These are phyloP conservation scores for Hanseniaspora nectarophila DNA, from an alignment of 805 yeast genomes.

Conservation along the genomic window DNA sequence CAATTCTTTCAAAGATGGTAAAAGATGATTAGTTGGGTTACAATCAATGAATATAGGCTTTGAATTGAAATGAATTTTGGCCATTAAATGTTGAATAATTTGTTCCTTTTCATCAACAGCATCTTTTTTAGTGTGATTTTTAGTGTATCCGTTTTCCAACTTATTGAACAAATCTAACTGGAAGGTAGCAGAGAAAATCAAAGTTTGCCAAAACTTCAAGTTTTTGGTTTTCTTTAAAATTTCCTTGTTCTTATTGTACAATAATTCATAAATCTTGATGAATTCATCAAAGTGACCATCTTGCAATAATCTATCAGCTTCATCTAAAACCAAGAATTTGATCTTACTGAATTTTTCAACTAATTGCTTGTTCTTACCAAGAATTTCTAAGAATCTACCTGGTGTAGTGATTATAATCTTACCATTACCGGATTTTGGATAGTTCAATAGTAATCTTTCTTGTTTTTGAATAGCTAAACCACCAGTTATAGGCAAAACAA, in stretches of 20 bases:
- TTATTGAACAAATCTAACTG: constrained; percentile 71
- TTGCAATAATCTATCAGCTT: constrained; percentile 88
- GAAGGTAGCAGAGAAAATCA: constrained; percentile 93
- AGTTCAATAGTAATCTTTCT: constrained; percentile 52
- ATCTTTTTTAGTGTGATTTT: constrained; percentile 20
- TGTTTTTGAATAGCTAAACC: constrained; percentile 92
- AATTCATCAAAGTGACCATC: constrained; percentile 95
- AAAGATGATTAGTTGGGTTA: constrained; percentile 72
- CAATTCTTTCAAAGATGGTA: constrained; percentile 67
- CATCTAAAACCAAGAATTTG: constrained; percentile 65
- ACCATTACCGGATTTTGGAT: constrained; percentile 46
- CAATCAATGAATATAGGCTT: constrained; percentile 69
- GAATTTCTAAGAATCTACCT: constrained; percentile 76
- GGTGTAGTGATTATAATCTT: constrained; percentile 83
- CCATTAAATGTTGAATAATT: constrained; percentile 51
- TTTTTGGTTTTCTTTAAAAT: constrained; percentile 27
- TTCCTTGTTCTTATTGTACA: constrained; percentile 33
- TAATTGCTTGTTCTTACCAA: constrained; percentile 45
- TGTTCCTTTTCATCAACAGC: constrained; percentile 37
- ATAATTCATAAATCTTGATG: constrained; percentile 60
- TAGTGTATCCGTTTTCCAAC: constrained; percentile 36
- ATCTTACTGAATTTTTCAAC: constrained; percentile 34
- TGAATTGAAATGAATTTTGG: constrained; percentile 60
- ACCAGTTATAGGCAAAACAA: constrained; percentile 76
- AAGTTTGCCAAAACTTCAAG: constrained; percentile 58